Conservation (phyloP, 257 asterid genomes). For the Petunia axillaris region DNA sequence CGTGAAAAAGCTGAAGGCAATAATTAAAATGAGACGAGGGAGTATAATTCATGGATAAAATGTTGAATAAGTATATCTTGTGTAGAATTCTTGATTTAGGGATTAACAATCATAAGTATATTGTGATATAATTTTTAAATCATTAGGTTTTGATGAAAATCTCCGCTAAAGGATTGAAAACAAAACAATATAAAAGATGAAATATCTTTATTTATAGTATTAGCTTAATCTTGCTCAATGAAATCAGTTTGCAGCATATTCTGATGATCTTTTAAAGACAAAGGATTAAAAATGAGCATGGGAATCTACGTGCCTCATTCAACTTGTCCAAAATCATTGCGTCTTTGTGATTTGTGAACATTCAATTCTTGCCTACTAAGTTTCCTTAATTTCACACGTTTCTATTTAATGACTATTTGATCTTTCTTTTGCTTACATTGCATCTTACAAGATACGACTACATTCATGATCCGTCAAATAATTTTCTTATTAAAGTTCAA, state of each 20-base stretch:
- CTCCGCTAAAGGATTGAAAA: neutral
- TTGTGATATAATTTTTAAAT: too few species aligned
- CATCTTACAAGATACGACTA: too few species aligned
- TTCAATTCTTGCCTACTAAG: neutral
- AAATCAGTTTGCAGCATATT: neutral
- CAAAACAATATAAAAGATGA: neutral
- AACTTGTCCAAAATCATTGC: neutral
- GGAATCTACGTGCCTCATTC: neutral
- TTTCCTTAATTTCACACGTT: slow-evolving; percentile 3
- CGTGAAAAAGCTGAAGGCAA: too few species aligned
- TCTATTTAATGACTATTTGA: neutral
- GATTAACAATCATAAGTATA: too few species aligned
- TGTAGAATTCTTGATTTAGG: too few species aligned
- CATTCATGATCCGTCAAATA: neutral
- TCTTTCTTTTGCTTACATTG: neutral
- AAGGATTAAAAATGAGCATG: neutral
- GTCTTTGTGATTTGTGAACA: neutral
- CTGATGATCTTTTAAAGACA: neutral
- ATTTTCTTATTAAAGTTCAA: neutral
- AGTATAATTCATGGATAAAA: too few species aligned
- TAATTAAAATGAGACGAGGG: too few species aligned
- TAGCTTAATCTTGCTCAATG: neutral
- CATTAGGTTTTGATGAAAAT: too few species aligned
- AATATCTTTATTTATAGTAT: neutral
- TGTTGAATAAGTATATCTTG: too few species aligned